These are phyloP conservation scores for Crotalaria pallida DNA, from an alignment of 306 rosid genomes.

Conservation along the genomic window DNA sequence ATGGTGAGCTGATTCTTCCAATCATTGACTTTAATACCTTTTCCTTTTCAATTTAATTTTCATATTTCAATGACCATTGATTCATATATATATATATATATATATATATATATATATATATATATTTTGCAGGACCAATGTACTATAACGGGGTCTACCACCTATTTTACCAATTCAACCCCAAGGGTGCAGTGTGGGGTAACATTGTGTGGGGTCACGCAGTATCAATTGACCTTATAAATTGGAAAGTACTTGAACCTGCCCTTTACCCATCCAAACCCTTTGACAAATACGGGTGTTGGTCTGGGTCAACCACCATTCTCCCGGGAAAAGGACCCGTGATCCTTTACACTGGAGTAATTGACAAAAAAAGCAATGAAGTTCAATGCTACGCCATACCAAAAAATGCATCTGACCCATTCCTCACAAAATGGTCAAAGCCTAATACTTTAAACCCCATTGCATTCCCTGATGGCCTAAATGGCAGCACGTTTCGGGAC, in stretches of 20 bases:
- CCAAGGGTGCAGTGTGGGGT: constrained; percentile 89
- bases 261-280: constrained; percentile 65
- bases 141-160: constrained; percentile 71
- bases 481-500: constrained; percentile 60
- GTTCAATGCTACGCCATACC: constrained; percentile 77
- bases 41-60: not conserved
- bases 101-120: not conserved
- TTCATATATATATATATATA: not conserved
- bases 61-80: not conserved
- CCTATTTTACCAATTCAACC: constrained; percentile 80
- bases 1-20: constrained; percentile 43
- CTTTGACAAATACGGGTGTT: constrained; percentile 70
- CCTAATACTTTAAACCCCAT: constrained; percentile 60
- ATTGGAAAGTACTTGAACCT: constrained; percentile 59
- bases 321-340: constrained; percentile 63
- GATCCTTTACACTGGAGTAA: constrained; percentile 61
- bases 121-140: constrained; percentile 67
- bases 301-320: constrained; percentile 87
- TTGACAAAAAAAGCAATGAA: constrained; percentile 39
- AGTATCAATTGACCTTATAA: constrained; percentile 61
- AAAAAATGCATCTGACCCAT: constrained; percentile 48
- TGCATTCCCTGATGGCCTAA: constrained; percentile 22
- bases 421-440: constrained; percentile 56
- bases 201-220: constrained; percentile 97
- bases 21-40: not conserved